Evolutionary conservation across 345 rosid species (phyloP).

Genomic region (Eucalyptus sideroxylon): DNA sequence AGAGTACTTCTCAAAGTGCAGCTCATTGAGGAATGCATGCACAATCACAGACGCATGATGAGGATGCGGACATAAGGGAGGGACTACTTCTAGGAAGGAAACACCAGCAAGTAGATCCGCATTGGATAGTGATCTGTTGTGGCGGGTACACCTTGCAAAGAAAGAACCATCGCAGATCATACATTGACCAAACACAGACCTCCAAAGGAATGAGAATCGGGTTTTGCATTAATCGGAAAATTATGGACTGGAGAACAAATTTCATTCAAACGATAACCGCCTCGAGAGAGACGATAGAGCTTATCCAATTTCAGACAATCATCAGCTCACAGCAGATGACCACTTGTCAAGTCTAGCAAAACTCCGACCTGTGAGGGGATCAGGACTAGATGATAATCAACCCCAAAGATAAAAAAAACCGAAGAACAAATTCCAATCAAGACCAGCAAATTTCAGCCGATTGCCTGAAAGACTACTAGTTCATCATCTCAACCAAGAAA

Average conservation of each 20-base stretch:
- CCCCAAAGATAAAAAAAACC: neutral
- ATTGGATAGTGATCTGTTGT: neutral
- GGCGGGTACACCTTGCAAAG: neutral
- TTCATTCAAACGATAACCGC: too few species aligned
- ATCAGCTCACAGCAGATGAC: too few species aligned
- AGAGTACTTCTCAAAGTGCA: neutral
- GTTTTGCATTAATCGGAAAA: too few species aligned
- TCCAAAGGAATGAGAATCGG: neutral
- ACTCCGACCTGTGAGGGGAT: neutral
- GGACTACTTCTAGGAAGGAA: neutral
- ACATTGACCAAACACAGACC: neutral
- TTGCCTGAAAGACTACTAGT: too few species aligned
- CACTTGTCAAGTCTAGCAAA: too few species aligned
- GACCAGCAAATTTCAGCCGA: too few species aligned
- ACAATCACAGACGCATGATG: neutral
- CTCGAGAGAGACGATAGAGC: too few species aligned
- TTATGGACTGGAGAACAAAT: too few species aligned
- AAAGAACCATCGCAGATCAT: neutral
- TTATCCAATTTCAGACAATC: too few species aligned
- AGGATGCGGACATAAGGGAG: neutral
- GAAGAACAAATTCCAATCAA: neutral
- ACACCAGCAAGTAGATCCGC: neutral
- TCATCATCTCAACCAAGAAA: too few species aligned
- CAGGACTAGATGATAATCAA: neutral
- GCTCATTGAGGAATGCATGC: neutral